Conservation (phyloP, 164 flowering plant genomes). For the Macadamia tetraphylla region DNA sequence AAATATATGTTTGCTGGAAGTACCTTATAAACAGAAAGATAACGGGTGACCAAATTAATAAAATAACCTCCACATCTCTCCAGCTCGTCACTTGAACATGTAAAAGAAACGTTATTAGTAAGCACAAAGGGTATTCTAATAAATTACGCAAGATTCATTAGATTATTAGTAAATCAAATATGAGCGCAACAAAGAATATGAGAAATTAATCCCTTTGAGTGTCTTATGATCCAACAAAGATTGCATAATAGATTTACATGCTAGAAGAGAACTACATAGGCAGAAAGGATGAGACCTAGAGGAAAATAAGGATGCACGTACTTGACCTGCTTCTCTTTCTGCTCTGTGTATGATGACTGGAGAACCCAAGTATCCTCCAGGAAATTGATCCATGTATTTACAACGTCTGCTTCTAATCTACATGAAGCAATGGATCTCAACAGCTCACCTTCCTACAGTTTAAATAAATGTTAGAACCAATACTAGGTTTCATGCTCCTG, state of each 20-base stretch:
- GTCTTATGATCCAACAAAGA: background rate
- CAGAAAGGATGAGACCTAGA: background rate
- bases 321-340: conserved; percentile 58
- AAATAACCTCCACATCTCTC: conserved; percentile 67
- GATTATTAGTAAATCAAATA: background rate
- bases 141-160: background rate
- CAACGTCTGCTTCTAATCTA: conserved; percentile 46
- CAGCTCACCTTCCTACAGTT: conserved; percentile 55
- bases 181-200: no score
- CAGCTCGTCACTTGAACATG: conserved; percentile 63
- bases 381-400: conserved; percentile 43
- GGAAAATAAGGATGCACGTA: conserved; percentile 22
- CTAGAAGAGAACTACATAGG: background rate
- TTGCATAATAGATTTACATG: background rate
- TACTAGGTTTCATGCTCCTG: background rate
- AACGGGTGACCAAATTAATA: conserved; percentile 46
- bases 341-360: conserved; percentile 24
- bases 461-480: conserved; percentile 6
- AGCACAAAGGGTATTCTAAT: background rate
- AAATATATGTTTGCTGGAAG: background rate
- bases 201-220: no score
- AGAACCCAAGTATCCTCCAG: conserved; percentile 47
- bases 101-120: conserved; percentile 11
- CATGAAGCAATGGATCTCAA: conserved; percentile 36
- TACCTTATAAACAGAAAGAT: conserved; percentile 65